Base-by-base conservation (phyloP, 108 stramenopile species). In the Skeletonema grethae region DNA sequence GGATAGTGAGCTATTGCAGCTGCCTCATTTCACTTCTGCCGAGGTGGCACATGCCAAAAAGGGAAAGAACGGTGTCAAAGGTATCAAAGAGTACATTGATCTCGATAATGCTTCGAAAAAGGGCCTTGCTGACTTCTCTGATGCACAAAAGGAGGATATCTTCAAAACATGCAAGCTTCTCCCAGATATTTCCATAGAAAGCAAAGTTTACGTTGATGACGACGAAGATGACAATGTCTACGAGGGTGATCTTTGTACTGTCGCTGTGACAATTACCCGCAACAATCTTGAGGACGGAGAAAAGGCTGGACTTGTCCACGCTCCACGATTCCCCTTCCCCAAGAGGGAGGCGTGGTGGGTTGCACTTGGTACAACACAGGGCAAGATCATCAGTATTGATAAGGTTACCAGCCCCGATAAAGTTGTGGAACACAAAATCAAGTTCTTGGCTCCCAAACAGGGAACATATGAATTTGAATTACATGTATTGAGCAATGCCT, bases 271-370 rank as follows among this genome's bases (percentile, higher is more conserved):
- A 8, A 70, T 98, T 22, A 95, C 92, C 13, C 94, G 97, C 24
- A 89, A 91, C 76, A 97, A 99, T 67, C 63, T 98, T 35, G 63
- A 76, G 24, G 89, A 95, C 12, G 97, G 95, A 20, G 94, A 88
- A 70, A 90, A 85, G 72, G 95, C 89, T 11, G 93, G 89, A 24
- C 80, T 96, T 24, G 96, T 97, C 38, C 95, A 97, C 71, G 97
- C 97, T 29, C 97, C 97, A 0, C 75, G 63, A 50, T 98, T 97
- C 73, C 97, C 97, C 12, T 92, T 79, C 73, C 86, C 94, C 29
- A 86, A 91, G 50, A 84, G 88, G 64, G 98, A 98, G 77, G 92
- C 93, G 3, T 99, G 97, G 97, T 98, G 97, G 97, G 84, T 97
- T 68, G 82, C 97, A 63, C 82, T 99, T 22, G 93, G 90, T 45